Percentiles rank a stretch among this genome's conserved stretches.
phyloP scores from a whole-genome alignment of 1,139 yeast species.

The Candida dubliniensis region DNA sequence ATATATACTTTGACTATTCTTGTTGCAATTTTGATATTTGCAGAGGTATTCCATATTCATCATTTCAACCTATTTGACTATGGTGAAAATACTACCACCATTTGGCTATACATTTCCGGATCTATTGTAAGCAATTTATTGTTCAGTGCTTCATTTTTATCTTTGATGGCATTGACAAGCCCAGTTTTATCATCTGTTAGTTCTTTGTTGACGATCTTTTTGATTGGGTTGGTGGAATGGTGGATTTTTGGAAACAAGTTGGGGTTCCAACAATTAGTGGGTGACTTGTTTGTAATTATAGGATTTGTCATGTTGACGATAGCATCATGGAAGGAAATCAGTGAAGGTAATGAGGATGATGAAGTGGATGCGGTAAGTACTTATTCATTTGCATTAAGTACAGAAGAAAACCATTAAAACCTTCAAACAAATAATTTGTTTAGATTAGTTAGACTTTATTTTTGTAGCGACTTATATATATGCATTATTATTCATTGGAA shows the following conservation, averaged over 20 bases:
- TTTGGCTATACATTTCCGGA: constrained; percentile 48
- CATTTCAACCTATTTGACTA: constrained; percentile 54
- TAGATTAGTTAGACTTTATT: background rate
- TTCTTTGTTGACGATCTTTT: constrained; percentile 71
- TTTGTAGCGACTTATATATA: too few species aligned
- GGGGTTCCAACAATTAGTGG: constrained; percentile 50
- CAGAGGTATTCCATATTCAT: constrained; percentile 58
- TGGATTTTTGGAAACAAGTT: constrained; percentile 58
- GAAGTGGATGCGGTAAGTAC: constrained; percentile 47
- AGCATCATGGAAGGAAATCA: constrained; percentile 74
- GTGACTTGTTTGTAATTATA: constrained; percentile 56
- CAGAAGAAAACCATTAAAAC: constrained; percentile 14
- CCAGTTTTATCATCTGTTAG: constrained; percentile 87
- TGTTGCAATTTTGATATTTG: constrained; percentile 49
- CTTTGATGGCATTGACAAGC: constrained; percentile 79
- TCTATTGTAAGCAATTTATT: constrained; percentile 62
- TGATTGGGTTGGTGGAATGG: constrained; percentile 83
- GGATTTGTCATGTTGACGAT: constrained; percentile 71
- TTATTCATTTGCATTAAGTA: constrained; percentile 45
- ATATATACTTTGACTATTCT: constrained; percentile 52
- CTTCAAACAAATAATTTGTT: background rate
- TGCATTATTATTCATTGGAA: too few species aligned
- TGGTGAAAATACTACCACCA: constrained; percentile 34
- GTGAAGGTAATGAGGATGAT: constrained; percentile 63
- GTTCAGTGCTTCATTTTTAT: constrained; percentile 72